These are phyloP conservation scores for Fusarium sp. DNA, from an alignment of 2,329 filamentous ascomycete species.

Conservation along the genomic window DNA sequence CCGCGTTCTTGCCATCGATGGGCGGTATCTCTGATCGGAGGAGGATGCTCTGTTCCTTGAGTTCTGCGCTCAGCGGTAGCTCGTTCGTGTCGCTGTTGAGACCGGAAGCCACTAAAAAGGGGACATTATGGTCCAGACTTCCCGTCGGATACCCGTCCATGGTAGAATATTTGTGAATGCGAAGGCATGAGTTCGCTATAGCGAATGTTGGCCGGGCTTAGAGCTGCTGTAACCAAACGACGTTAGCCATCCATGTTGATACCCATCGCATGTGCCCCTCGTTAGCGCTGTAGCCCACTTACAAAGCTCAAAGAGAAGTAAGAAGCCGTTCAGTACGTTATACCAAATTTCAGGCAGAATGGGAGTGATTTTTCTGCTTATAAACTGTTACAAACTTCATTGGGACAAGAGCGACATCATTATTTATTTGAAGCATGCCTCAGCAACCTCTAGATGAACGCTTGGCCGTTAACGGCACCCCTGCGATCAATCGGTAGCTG, in stretches of 20 bases:
- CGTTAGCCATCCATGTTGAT: slow-evolving; percentile 38
- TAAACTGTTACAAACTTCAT: neutral
- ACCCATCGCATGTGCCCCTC: slow-evolving; percentile 43
- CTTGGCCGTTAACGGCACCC: slow-evolving; percentile 24
- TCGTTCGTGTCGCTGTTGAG: slow-evolving; percentile 61
- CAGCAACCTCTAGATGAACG: neutral
- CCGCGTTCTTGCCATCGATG: slow-evolving; percentile 72
- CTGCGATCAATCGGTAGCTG: slow-evolving; percentile 30
- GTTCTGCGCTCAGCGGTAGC: slow-evolving; percentile 58
- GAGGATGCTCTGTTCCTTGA: slow-evolving; percentile 68
- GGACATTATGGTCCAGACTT: slow-evolving; percentile 88
- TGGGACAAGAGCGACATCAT: neutral
- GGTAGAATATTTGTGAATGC: slow-evolving; percentile 36
- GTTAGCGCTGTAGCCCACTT: slow-evolving; percentile 42
- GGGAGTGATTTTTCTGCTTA: neutral
- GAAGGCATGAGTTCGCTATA: slow-evolving; percentile 40
- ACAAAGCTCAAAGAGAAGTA: slow-evolving; percentile 29
- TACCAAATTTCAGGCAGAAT: neutral
- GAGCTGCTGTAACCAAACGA: slow-evolving; percentile 36
- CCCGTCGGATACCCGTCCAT: slow-evolving; percentile 85
- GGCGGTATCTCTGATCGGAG: slow-evolving; percentile 78
- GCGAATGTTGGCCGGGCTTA: slow-evolving; percentile 33
- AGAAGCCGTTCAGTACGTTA: too few species aligned
- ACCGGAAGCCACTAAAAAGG: slow-evolving; percentile 84
- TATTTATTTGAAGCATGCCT: neutral